Evolutionary conservation across 2,329 filamentous ascomycete genomes (phyloP).

Genomic region (Cordyceps cateniannulata): DNA sequence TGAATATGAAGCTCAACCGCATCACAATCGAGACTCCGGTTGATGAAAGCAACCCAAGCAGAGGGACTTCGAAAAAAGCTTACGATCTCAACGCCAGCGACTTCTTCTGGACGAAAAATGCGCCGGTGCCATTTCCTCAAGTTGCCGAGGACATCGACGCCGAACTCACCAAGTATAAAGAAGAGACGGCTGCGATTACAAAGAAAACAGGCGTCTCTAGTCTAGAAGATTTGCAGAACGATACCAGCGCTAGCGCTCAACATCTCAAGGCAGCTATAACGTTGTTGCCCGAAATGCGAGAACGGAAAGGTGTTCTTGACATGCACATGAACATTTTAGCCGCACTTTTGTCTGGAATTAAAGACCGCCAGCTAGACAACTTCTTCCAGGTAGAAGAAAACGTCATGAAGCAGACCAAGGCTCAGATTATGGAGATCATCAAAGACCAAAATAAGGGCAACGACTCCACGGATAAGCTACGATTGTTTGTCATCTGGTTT

Average conservation of each 20-base stretch:
- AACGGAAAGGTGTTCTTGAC: slow-evolving; percentile 86
- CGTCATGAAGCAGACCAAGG: slow-evolving; percentile 83
- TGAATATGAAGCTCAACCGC: slow-evolving; percentile 66
- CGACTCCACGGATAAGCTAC: slow-evolving; percentile 79
- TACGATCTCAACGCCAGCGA: slow-evolving; percentile 88
- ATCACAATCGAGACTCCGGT: slow-evolving; percentile 84
- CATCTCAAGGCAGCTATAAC: slow-evolving; percentile 96
- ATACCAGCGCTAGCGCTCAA: slow-evolving; percentile 81
- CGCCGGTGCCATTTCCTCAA: slow-evolving; percentile 83
- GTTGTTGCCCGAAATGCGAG: slow-evolving; percentile 80
- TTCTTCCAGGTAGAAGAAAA: slow-evolving; percentile 95
- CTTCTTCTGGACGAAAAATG: slow-evolving; percentile 96
- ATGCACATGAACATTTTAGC: slow-evolving; percentile 99
- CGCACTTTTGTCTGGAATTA: slow-evolving; percentile 69
- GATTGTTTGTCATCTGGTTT: slow-evolving; percentile 96
- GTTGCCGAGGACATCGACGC: slow-evolving; percentile 94
- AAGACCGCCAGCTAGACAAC: slow-evolving; percentile 89
- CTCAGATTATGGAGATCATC: slow-evolving; percentile 81
- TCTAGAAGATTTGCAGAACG: slow-evolving; percentile 86
- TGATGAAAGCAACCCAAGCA: slow-evolving; percentile 69
- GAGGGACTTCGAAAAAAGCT: slow-evolving; percentile 73
- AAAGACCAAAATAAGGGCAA: slow-evolving; percentile 76
- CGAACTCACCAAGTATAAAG: slow-evolving; percentile 89
- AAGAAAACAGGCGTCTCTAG: slow-evolving; percentile 91
- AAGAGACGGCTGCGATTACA: slow-evolving; percentile 89